Conservation (phyloP, 345 rosid species). For the Euphorbia lathyris region DNA sequence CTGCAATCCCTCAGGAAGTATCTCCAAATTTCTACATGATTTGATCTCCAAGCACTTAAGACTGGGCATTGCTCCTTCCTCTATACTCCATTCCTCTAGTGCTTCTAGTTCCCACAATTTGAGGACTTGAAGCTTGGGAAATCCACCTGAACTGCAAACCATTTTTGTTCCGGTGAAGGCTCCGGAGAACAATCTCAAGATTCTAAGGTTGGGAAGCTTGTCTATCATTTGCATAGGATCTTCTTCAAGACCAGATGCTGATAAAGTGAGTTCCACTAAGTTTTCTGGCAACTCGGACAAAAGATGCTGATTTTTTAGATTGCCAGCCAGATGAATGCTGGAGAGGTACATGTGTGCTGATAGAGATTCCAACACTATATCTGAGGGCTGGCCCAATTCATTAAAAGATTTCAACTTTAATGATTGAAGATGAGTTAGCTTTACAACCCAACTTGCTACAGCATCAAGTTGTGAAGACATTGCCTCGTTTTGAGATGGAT, state of each 20-base stretch:
- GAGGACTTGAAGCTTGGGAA: constrained; percentile 14
- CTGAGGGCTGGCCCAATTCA: constrained; percentile 17
- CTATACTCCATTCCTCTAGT: constrained; percentile 6
- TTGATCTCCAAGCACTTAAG: constrained; percentile 17
- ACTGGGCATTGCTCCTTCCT: constrained; percentile 10
- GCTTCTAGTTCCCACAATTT: constrained; percentile 3
- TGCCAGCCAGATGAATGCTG: constrained; percentile 14
- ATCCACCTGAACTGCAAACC: constrained; percentile 3
- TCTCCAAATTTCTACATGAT: constrained; percentile 9
- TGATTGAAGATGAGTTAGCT: constrained; percentile 11
- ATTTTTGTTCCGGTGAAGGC: constrained; percentile 8
- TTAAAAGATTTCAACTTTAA: constrained; percentile 18
- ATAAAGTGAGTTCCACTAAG: constrained; percentile 20
- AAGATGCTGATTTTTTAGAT: background rate
- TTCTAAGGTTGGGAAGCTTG: constrained; percentile 18
- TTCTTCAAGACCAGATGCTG: constrained; percentile 10
- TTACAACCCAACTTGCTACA: constrained; percentile 16
- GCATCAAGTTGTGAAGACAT: constrained; percentile 16
- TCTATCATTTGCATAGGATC: constrained; percentile 18
- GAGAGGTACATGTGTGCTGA: constrained; percentile 13
- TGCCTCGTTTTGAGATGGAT: constrained; percentile 9
- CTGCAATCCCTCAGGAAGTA: constrained; percentile 20
- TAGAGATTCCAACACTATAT: constrained; percentile 12
- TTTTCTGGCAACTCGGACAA: constrained; percentile 4
- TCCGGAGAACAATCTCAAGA: constrained; percentile 10